Base-by-base conservation (phyloP, 2,329 filamentous ascomycete species). In the Exophiala spinifera region DNA sequence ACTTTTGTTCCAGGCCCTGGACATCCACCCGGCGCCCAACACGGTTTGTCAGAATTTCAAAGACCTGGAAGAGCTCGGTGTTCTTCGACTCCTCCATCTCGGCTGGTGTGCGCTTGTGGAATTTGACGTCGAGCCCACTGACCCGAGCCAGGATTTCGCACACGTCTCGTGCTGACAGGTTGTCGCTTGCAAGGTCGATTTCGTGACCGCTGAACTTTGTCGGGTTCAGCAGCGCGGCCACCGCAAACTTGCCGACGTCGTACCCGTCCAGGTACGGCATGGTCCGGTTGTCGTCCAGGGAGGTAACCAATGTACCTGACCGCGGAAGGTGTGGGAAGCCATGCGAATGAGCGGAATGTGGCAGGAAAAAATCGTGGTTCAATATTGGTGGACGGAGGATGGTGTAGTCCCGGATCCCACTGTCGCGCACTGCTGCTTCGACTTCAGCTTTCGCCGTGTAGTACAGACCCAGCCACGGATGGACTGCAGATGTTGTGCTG, bases 301-400 rank as follows among this genome's bases (percentile, higher is more conserved):
- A 71, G 1, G 70, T 72, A 0, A 64, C 65, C 56, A 74, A 75
- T 19, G 69, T 64, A 0, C 74, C 74, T 2, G 66, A 66, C 4
- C 70, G 67, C 1, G 66, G 62, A 5, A 79, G 64, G 0, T 69
- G 72, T 0, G 70, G 67, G 53, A 74, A 77, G 8, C 7, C 23
- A 13, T 47, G 42, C 2, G 39, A 3, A 66, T 74, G 68, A 7
- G 47, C 49, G 1, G 73, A 70, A 10, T 73, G 65, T 2, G 77
- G 77, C 3, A 65, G 53, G 3, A 80, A 45, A 56, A 75, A 76
- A 61, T 82, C 82, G 17, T 71, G 69, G 73, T 79, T 78, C 68
- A 82, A 81, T 60, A 70, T 73, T 1, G 74, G 76, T 0, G 77
- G 76, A 1, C 77, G 75, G 1, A 82, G 62, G 19, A 81, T 71